phyloP scores from a whole-genome alignment of 1,284 basidiomycete genomes.

The Trichosporon sp. region DNA sequence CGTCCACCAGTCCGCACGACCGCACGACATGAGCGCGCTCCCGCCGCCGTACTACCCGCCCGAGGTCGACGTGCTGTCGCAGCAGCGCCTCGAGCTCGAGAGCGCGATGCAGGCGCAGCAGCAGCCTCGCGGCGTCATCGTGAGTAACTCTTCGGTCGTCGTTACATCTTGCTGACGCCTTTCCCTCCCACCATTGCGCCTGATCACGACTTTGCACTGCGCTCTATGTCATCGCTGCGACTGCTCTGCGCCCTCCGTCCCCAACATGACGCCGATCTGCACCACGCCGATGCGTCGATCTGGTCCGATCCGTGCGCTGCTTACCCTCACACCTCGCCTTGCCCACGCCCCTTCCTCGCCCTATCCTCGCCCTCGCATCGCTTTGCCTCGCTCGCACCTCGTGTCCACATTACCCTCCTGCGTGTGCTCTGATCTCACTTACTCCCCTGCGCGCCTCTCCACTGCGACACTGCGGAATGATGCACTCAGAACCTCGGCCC shows the following conservation, averaged over 20 bases:
- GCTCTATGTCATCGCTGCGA: neutral
- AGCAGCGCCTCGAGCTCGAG: neutral
- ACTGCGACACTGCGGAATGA: neutral
- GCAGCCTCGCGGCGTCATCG: neutral
- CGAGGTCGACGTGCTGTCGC: neutral
- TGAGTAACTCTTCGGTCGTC: neutral
- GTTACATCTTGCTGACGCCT: neutral
- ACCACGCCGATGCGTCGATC: neutral
- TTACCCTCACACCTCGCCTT: neutral
- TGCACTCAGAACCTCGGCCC: neutral
- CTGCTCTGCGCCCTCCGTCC: neutral
- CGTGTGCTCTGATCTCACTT: neutral
- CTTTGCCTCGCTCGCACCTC: neutral
- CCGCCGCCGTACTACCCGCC: neutral
- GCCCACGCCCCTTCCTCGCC: neutral
- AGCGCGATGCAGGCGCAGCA: neutral
- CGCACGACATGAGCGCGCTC: neutral
- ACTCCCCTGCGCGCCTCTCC: neutral
- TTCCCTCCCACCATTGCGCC: neutral
- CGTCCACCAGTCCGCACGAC: neutral
- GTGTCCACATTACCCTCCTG: neutral
- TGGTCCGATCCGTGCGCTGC: neutral
- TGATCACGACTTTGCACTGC: neutral
- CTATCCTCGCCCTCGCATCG: no score
- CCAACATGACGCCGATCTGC: neutral